Base-by-base conservation (phyloP, 441 rosid genomes). In the Gossypium schwendimanii region DNA sequence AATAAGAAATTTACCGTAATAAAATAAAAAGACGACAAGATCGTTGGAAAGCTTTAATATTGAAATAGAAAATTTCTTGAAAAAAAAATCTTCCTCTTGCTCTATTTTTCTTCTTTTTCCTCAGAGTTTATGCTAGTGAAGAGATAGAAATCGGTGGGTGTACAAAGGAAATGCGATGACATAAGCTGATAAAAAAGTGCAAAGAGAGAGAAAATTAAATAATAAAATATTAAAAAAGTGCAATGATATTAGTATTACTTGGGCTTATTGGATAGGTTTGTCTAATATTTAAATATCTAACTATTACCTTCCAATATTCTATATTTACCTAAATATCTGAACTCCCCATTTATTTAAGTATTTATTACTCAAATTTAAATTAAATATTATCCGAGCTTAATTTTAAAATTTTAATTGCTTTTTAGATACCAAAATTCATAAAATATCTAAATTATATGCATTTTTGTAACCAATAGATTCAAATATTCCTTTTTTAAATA, bases 121-220 rank as follows among this genome's bases (percentile, higher is more conserved):
- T 41, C 23, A 54, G 18, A 7, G 53, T 47, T 6, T 47, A 7
- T 41, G 59, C 10, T 11, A 47, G 62, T 20, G 33, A 72, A 83
- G 36, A 77, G 89, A 87, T 75, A 81, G 88, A 78, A 52, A 81
- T 77, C 77, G 89, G 81, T 76, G 85, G 78, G 79, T 80, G 84
- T 59, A 77, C 68, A 81, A 72, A 76, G 55, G 63, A 78, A 70
- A 75, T 70, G 69, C 78, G 89, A 86, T 82, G 89, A 85, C 89
- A 59, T 74, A 80, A 83, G 87, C 85, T 83, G 82, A 75, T 79
- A 78, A 87, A 84, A 33, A 91, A 91, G 89, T 82, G 93, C 86
- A 84, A 65, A 74, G 67, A 75, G 75, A 74, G 54, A 76, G 77
- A 59, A 66, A 73, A 36, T 45, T 14, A 59, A 57, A 61, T 59